phyloP scores from a whole-genome alignment of 148 eudicot species.

The Diospyros lotus region DNA sequence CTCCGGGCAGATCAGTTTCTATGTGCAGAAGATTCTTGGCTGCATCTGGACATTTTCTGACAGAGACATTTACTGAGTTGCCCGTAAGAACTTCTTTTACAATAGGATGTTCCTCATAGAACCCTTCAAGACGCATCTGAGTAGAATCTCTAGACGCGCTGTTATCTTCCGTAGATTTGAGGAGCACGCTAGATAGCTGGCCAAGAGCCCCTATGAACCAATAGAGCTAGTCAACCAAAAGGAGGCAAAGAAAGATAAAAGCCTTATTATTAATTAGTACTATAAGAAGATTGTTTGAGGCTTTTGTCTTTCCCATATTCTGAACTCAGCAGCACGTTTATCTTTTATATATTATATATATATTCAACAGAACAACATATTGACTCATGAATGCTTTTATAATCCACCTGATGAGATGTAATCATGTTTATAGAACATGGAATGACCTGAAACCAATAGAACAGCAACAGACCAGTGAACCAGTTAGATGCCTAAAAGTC shows the following conservation, averaged over 20 bases:
- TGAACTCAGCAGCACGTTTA: background rate
- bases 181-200: constrained; percentile 48
- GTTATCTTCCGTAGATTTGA: constrained; percentile 32
- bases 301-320: background rate
- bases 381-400: background rate
- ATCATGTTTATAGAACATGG: background rate
- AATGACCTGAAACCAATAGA: background rate
- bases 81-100: constrained; percentile 47
- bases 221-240: background rate
- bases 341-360: background rate
- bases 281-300: constrained; percentile 4
- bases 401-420: background rate
- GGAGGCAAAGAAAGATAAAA: background rate
- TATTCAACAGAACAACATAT: background rate
- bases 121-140: constrained; percentile 47
- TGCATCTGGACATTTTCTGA: constrained; percentile 52
- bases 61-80: constrained; percentile 52
- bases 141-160: constrained; percentile 27
- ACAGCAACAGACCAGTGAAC: background rate
- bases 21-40: constrained; percentile 47
- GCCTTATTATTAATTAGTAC: background rate
- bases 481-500: background rate
- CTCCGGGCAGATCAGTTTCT: constrained; percentile 83
- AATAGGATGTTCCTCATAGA: constrained; percentile 62
- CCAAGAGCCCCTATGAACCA: constrained; percentile 48